Evolutionary conservation across 305 asterid genomes (phyloP), one percentile per base, ranked within the genome.

Genomic region (Ajuga reptans): DNA sequence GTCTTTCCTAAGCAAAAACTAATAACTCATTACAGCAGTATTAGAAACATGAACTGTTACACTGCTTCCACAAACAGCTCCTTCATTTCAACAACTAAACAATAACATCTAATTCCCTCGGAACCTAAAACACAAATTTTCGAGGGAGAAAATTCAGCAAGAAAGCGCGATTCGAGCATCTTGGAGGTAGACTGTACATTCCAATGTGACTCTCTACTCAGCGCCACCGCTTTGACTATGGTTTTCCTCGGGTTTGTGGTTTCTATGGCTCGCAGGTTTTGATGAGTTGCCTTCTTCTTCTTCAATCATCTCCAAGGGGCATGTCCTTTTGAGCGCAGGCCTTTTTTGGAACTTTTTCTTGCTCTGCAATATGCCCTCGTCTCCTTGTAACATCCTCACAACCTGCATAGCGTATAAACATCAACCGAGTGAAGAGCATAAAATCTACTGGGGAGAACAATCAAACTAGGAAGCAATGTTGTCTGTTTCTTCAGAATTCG

Each of bases 281-380:
- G 76, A 62, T 2, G 86, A 55, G 82, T 68, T 81, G 74, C 78
- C 52, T 58, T 87, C 91, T 67, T 84, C 89, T 55, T 83, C 84
- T 3, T 57, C 66, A 16, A 51, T 79, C 64, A 80, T 66, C 64
- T 83, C 90, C 80, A 83, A 50, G 2, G 86, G 88, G 43, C 63
- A 64, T 17, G 84, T 56, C 73, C 97, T 77, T 77, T 78, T 87
- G 11, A 91, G 86, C 0, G 92, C 89, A 7, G 95, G 95, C 82
- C 97, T 75, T 67, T 84, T 91, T 55, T 84, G 86, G 75, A 91
- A 87, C 85, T 80, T 89, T 56, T 77, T 83, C 83, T 78, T 91
- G 87, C 79, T 73, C 55, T 81, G 85, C 36, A 72, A 11, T 63
- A 77, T 74, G 73, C 84, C 88, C 43, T 86, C 91, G 4, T 83